Base-by-base conservation (phyloP, 2,329 filamentous ascomycete genomes). In the Herpotrichia juniperi region DNA sequence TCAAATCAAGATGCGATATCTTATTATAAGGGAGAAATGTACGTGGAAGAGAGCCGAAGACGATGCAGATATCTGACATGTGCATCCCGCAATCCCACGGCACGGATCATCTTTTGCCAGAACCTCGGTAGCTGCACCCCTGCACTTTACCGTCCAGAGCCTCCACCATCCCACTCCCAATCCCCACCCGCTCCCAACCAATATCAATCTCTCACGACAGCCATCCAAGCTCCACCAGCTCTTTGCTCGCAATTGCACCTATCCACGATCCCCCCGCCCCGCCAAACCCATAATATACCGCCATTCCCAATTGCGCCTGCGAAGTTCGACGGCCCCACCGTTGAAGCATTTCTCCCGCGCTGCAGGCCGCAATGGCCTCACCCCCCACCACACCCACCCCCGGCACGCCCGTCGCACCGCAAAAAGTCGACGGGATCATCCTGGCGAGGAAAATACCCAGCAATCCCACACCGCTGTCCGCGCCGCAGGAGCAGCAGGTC, bases 381-480 rank as follows among this genome's bases (percentile, higher is more conserved):
- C 21, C 49, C 30, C 44, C 44, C 43, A 22, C 28, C 16, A 26
- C 11, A 31, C 16, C 44, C 17, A 21, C 44, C 28, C 51, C 53
- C 42, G 61, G 51, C 58, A 56, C 35, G 56, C 51, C 1, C 61
- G 62, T 48, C 43, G 12, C 44, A 21, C 5, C 11, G 19, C 28
- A 32, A 35, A 21, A 32, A 25, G 28, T 31, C 10, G 26, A 30
- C 34, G 17, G 34, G 4, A 14, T 21, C 9, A 32, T 51, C 11
- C 42, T 46, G 22, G 35, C 34, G 12, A 40, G 44, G 25, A 58
- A 54, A 30, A 26, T 55, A 24, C 73, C 65, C 17, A 64, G 56
- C 21, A 73, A 70, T 43, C 72, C 71, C 5, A 85, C 93, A 57
- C 90, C 93, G 72, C 84, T 93, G n/a, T 86, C 93, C 42, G 85